phyloP scores from a whole-genome alignment of 1,284 basidiomycete species.

The Athelia psychrophila region DNA sequence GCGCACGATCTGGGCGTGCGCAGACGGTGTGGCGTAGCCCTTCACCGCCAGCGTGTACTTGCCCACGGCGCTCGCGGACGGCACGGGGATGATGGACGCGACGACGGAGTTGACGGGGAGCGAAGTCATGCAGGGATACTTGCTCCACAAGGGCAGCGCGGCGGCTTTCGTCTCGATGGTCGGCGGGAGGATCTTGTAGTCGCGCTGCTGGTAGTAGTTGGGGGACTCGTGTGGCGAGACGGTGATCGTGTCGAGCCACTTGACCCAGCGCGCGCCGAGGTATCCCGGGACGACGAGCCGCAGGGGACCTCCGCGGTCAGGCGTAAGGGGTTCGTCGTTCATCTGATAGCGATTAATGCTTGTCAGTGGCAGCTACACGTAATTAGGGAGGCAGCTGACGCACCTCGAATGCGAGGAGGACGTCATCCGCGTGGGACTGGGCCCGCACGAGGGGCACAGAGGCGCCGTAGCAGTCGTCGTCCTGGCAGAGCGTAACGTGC shows the following conservation, averaged over 20 bases:
- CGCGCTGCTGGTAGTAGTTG: conserved; percentile 66
- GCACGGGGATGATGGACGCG: conserved; percentile 33
- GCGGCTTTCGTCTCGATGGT: conserved; percentile 46
- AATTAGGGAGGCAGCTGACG: conserved; percentile 7
- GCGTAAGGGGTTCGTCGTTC: conserved; percentile 58
- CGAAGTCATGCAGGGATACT: conserved; percentile 55
- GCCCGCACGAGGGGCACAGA: conserved; percentile 55
- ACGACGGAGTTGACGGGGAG: conserved; percentile 64
- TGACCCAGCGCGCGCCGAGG: conserved; percentile 74
- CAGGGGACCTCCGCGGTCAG: conserved; percentile 70
- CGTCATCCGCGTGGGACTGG: conserved; percentile 43
- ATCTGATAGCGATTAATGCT: conserved; percentile 39
- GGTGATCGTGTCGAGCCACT: conserved; percentile 68
- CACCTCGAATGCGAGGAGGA: conserved; percentile 64
- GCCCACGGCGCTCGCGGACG: conserved; percentile 15
- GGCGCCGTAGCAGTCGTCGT: conserved; percentile 58
- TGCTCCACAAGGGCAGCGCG: conserved; percentile 37
- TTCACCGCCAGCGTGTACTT: conserved; percentile 36
- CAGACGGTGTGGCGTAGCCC: conserved; percentile 57
- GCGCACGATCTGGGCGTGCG: conserved; percentile 39
- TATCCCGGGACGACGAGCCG: conserved; percentile 69
- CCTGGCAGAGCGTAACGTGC: conserved; percentile 57
- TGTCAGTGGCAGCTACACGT: not conserved
- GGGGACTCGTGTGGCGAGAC: conserved; percentile 52
- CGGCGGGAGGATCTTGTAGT: conserved; percentile 64